phyloP scores from a whole-genome alignment of 1,284 basidiomycete genomes.

The Marasmius fiardii region DNA sequence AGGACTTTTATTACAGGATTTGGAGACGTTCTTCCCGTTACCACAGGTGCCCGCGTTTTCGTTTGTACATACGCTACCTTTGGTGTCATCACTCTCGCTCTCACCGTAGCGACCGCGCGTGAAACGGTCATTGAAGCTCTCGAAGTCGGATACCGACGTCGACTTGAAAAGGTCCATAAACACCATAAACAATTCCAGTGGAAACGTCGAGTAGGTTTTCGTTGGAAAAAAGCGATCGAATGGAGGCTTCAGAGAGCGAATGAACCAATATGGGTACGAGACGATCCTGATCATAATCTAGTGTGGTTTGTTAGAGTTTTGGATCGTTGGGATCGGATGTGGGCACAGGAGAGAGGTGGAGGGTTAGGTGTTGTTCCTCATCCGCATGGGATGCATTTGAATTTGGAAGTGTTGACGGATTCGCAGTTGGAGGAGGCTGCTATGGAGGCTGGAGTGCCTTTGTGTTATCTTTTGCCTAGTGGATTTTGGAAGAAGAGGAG shows the following conservation, averaged over 20 bases:
- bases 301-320: constrained; percentile 19
- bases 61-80: constrained; percentile 54
- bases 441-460: constrained; percentile 59
- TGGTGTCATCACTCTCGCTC: constrained; percentile 61
- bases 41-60: constrained; percentile 50
- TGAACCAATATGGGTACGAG: constrained; percentile 48
- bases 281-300: constrained; percentile 18
- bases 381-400: constrained; percentile 48
- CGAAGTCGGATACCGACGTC: constrained; percentile 56
- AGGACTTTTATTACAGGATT: constrained; percentile 46
- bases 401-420: constrained; percentile 52
- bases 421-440: constrained; percentile 55
- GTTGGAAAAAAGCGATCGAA: constrained; percentile 57
- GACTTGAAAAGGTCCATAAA: constrained; percentile 38
- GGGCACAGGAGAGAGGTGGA: constrained; percentile 6
- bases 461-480: constrained; percentile 45
- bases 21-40: constrained; percentile 65
- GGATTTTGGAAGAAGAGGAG: constrained; percentile 25
- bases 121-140: constrained; percentile 72
- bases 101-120: constrained; percentile 64
- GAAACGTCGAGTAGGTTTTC: constrained; percentile 37
- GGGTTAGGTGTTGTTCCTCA: constrained; percentile 16
- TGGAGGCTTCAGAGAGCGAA: constrained; percentile 51
- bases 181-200: constrained; percentile 35
- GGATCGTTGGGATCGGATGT: constrained; percentile 2